Conservation (phyloP, 805 yeast genomes). For the Brettanomyces custersianus region DNA sequence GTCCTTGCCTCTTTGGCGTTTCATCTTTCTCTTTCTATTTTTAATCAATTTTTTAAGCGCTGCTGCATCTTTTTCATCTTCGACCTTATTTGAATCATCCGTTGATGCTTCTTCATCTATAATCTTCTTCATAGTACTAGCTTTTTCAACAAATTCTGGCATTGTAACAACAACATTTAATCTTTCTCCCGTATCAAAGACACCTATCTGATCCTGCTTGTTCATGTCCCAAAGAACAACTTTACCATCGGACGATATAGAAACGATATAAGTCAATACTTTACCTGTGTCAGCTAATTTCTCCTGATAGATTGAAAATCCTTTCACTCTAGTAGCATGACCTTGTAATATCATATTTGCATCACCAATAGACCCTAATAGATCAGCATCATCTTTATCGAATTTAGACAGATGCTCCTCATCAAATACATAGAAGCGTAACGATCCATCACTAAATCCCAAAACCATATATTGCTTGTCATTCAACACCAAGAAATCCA, state of each 20-base stretch:
- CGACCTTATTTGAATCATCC: conserved; percentile 47
- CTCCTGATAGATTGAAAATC: conserved; percentile 43
- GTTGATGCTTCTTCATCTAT: conserved; percentile 23
- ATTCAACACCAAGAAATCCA: conserved; percentile 41
- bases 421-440: conserved; percentile 45
- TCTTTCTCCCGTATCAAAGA: conserved; percentile 85
- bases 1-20: conserved; percentile 32
- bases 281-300: conserved; percentile 24
- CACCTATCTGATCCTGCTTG: conserved; percentile 72
- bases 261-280: conserved; percentile 40
- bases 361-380: conserved; percentile 10
- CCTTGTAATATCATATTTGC: conserved; percentile 63
- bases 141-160: conserved; percentile 70
- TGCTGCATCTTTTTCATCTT: conserved; percentile 43
- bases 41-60: conserved; percentile 50
- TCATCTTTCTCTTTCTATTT: conserved; percentile 30
- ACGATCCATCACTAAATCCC: conserved; percentile 65
- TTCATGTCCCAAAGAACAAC: conserved; percentile 81
- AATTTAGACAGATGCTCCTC: conserved; percentile 14
- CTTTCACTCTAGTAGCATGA: conserved; percentile 82
- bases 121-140: conserved; percentile 41
- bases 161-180: conserved; percentile 76
- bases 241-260: conserved; percentile 89
- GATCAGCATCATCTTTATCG: conserved; percentile 11
- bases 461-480: conserved; percentile 50